phyloP scores from a whole-genome alignment of 139 green algal species.

The Deuterostichococcus epilithicus region DNA sequence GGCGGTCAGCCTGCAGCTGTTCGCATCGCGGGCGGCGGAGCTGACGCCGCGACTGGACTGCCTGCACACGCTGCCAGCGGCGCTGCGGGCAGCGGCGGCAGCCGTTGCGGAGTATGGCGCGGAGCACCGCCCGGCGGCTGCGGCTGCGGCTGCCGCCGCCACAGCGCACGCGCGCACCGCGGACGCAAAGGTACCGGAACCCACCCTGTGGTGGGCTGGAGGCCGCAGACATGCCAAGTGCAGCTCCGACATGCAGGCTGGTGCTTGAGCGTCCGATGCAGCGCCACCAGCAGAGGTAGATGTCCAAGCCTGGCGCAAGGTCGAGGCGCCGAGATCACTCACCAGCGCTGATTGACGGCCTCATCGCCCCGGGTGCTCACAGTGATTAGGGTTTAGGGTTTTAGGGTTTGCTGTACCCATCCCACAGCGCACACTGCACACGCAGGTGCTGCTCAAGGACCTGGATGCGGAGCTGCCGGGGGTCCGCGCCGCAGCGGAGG shows the following conservation, averaged over 20 bases:
- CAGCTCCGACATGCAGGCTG: no score
- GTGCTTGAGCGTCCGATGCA: no score
- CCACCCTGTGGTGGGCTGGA: not conserved
- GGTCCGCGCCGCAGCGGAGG: not conserved
- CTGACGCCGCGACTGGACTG: constrained; percentile 12
- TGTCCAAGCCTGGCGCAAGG: no score
- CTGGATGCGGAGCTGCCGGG: not conserved
- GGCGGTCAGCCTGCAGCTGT: constrained; percentile 51
- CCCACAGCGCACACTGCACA: no score
- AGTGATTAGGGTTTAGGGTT: no score
- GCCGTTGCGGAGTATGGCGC: not conserved
- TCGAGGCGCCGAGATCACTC: no score
- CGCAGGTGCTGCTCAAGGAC: not conserved
- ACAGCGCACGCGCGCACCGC: constrained; percentile 19
- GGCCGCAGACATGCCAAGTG: no score
- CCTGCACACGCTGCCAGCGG: constrained; percentile 2
- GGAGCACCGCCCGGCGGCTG: constrained; percentile 9
- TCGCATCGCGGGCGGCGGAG: constrained; percentile 25
- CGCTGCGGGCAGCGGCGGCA: constrained; percentile 1
- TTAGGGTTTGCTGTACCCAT: no score
- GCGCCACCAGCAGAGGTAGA: no score
- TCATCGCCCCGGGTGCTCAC: no score
- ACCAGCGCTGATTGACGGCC: no score
- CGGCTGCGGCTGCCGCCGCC: constrained; percentile 1
- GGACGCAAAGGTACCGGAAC: constrained; percentile 2